These are phyloP conservation scores for Porphyrellus cyaneotinctus DNA, from an alignment of 768 basidiomycete genomes.

Conservation along the genomic window DNA sequence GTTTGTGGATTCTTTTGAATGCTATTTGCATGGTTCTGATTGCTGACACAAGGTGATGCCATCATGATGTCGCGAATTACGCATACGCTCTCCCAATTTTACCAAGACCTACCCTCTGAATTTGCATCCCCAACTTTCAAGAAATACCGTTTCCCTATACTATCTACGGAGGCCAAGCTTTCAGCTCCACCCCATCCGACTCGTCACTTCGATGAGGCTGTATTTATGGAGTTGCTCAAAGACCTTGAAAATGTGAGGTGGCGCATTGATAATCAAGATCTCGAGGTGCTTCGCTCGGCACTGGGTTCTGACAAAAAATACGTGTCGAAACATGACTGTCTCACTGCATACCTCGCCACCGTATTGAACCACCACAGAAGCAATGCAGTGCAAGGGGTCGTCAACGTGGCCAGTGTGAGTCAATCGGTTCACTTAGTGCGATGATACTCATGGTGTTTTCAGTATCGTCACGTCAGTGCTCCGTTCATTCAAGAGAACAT, in stretches of 20 bases:
- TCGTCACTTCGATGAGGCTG: constrained; percentile 7
- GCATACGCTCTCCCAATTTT: constrained; percentile 28
- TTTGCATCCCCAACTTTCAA: constrained; percentile 21
- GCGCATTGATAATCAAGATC: constrained; percentile 7
- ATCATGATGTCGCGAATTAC: constrained; percentile 27
- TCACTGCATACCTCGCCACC: constrained; percentile 25
- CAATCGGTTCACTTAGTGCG: neutral
- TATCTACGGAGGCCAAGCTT: constrained; percentile 14
- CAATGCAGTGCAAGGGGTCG: constrained; percentile 13
- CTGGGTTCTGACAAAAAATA: neutral
- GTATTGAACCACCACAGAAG: constrained; percentile 16
- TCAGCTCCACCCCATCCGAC: constrained; percentile 14
- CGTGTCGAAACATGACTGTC: constrained; percentile 26
- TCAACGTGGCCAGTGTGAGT: constrained; percentile 24
- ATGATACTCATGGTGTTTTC: no score
- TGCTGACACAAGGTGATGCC: constrained; percentile 26
- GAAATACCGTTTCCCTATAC: constrained; percentile 22
- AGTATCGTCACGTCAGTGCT: constrained; percentile 17
- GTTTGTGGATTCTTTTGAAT: constrained; percentile 11
- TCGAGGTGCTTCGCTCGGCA: constrained; percentile 13
- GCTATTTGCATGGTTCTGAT: neutral
- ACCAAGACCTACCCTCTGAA: constrained; percentile 18
- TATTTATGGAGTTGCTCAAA: neutral
- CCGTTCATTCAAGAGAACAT: constrained; percentile 10
- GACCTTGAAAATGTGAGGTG: constrained; percentile 16